Percentiles rank a stretch among this genome's conserved stretches.
phyloP scores from a whole-genome alignment of 495 filamentous ascomycete genomes.

The Parmelia sp. region DNA sequence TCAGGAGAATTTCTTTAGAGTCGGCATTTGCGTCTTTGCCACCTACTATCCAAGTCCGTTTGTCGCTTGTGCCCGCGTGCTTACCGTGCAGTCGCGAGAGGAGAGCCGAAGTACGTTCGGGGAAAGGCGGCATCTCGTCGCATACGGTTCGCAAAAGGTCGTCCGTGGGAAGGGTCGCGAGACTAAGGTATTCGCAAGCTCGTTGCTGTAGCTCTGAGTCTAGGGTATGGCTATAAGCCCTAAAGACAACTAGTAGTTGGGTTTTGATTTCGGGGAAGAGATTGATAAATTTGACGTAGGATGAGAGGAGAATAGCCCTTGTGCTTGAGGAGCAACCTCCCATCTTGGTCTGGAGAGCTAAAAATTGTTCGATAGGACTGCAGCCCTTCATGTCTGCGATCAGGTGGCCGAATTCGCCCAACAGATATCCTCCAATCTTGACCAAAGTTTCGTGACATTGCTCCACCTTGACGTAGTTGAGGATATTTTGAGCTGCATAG shows the following conservation, averaged over 20 bases:
- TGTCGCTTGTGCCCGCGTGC: slow-evolving; percentile 83
- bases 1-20: slow-evolving; percentile 69
- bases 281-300: slow-evolving; percentile 96
- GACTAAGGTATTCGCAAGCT: slow-evolving; percentile 88
- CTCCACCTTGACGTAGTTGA: slow-evolving; percentile 84
- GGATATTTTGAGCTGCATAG: slow-evolving; percentile 87
- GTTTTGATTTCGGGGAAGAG: slow-evolving; percentile 98
- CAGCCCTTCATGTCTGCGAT: slow-evolving; percentile 91
- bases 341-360: slow-evolving; percentile 88
- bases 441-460: slow-evolving; percentile 94
- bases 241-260: slow-evolving; percentile 84
- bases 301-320: slow-evolving; percentile 86
- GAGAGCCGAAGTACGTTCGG: slow-evolving; percentile 85
- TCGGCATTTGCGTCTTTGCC: slow-evolving; percentile 89
- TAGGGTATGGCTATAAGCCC: slow-evolving; percentile 85
- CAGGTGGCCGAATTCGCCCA: slow-evolving; percentile 95
- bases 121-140: slow-evolving; percentile 99
- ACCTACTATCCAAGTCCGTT: slow-evolving; percentile 91
- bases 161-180: slow-evolving; percentile 80
- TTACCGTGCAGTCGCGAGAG: slow-evolving; percentile 90
- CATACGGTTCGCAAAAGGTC: slow-evolving; percentile 92
- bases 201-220: slow-evolving; percentile 95
- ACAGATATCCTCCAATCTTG: slow-evolving; percentile 92
- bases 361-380: slow-evolving; percentile 95
- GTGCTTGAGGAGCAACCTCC: slow-evolving; percentile 82